phyloP scores from a whole-genome alignment of 1,284 basidiomycete species.

The Cystobasidium slooffiae region DNA sequence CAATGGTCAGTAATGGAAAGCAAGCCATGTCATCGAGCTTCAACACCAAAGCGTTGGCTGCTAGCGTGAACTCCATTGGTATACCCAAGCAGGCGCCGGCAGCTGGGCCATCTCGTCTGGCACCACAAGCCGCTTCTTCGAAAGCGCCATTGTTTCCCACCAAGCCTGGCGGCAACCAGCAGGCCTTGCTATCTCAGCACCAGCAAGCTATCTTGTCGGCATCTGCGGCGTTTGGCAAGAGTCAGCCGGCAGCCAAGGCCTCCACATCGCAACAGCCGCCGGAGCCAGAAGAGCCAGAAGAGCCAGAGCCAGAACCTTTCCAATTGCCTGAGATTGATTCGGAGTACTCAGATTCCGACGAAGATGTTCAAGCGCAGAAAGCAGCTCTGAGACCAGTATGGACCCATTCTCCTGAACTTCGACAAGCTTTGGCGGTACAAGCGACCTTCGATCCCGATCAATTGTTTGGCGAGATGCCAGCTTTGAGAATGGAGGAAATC shows the following conservation, averaged over 20 bases:
- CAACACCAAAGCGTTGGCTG: conserved; percentile 41
- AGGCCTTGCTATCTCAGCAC: conserved; percentile 30
- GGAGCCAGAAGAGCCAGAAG: conserved; percentile 53
- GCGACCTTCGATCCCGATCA: conserved; percentile 83
- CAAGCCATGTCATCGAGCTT: conserved; percentile 6
- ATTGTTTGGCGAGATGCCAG: conserved; percentile 83
- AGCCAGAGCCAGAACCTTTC: conserved; percentile 70
- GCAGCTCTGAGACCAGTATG: conserved; percentile 74
- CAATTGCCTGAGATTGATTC: conserved; percentile 91
- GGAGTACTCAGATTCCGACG: conserved; percentile 93
- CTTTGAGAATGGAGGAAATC: conserved; percentile 78
- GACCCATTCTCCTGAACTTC: conserved; percentile 86
- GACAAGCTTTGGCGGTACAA: conserved; percentile 75
- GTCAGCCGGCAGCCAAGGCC: conserved; percentile 59
- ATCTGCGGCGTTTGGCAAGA: conserved; percentile 50
- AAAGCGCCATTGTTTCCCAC: conserved; percentile 41
- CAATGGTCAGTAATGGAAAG: conserved; percentile 12
- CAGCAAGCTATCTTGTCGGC: conserved; percentile 43
- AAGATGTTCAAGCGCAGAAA: conserved; percentile 73
- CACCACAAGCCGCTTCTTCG: conserved; percentile 9
- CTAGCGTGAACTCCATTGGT: conserved; percentile 17
- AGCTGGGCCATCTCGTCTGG: background rate
- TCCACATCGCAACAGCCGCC: background rate
- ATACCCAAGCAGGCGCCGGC: conserved; percentile 36
- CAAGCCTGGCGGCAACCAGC: conserved; percentile 20